Conservation (phyloP, 1,139 yeast genomes). For the Candida albicans region DNA sequence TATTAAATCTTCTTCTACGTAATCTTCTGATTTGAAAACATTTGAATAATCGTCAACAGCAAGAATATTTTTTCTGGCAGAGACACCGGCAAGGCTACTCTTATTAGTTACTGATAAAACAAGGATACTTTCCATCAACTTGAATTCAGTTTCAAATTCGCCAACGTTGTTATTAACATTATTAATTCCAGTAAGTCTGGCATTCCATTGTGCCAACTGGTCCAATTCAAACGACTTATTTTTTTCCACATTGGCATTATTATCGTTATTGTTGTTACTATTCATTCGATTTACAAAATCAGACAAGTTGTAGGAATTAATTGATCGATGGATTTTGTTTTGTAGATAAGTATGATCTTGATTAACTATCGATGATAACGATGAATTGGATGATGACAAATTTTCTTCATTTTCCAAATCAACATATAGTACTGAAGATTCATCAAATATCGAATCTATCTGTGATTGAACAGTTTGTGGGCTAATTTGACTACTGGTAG, state of each 20-base stretch:
- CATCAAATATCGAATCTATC: conserved; percentile 23
- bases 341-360: too few species aligned
- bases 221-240: conserved; percentile 25
- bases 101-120: too few species aligned
- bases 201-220: conserved; percentile 19
- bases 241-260: too few species aligned
- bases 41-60: conserved; percentile 2
- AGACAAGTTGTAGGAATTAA: conserved; percentile 24
- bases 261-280: conserved; percentile 14
- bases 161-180: neutral
- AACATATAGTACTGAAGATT: conserved; percentile 21
- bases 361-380: conserved; percentile 4
- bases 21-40: neutral
- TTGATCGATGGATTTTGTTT: conserved; percentile 21
- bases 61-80: neutral
- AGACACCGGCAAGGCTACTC: neutral
- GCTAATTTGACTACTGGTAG: conserved; percentile 2
- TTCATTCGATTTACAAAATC: conserved; percentile 22
- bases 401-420: conserved; percentile 17
- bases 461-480: conserved; percentile 9
- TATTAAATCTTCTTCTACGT: conserved; percentile 2
- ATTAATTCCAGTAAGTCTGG: conserved; percentile 4
- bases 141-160: neutral
- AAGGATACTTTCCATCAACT: conserved; percentile 1
- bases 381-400: conserved; percentile 8